These are phyloP conservation scores for Ogataea corticis DNA, from an alignment of 805 yeast species.

Conservation along the genomic window DNA sequence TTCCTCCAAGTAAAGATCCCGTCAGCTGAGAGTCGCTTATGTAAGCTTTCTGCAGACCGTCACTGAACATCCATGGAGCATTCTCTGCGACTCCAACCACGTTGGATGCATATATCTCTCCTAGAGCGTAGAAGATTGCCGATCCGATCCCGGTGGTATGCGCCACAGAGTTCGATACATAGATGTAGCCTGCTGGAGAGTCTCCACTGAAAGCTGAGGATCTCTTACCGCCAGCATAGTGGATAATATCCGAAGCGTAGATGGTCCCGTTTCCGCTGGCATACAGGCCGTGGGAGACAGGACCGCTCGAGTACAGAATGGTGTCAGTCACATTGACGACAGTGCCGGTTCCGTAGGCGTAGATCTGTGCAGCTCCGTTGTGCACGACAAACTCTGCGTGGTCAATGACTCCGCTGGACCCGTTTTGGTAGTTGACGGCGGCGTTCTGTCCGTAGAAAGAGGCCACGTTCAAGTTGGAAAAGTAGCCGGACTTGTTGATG, in stretches of 20 bases:
- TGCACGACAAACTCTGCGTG: slow-evolving; percentile 1
- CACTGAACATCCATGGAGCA: slow-evolving; percentile 7
- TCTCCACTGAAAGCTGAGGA: slow-evolving; percentile 10
- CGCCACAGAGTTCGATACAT: slow-evolving; percentile 5
- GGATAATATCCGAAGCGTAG: slow-evolving; percentile 1
- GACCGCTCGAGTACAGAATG: slow-evolving; percentile 8
- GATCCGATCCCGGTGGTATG: slow-evolving; percentile 9
- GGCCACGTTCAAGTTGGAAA: slow-evolving; percentile 4
- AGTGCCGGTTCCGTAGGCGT: slow-evolving; percentile 6
- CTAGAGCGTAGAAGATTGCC: slow-evolving; percentile 10
- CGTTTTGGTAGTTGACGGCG: slow-evolving; percentile 7
- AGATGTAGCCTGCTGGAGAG: slow-evolving; percentile 7
- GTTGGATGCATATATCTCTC: slow-evolving; percentile 5
- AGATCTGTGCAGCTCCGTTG: slow-evolving; percentile 9
- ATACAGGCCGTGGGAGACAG: slow-evolving; percentile 6
- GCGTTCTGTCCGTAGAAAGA: slow-evolving; percentile 8
- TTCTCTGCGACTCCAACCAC: slow-evolving; percentile 6
- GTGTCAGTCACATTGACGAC: slow-evolving; percentile 7
- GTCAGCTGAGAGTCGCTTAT: slow-evolving; percentile 4
- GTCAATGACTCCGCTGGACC: slow-evolving; percentile 1
- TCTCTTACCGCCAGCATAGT: slow-evolving; percentile 8
- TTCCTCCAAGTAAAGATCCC: slow-evolving; percentile 4
- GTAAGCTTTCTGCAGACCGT: slow-evolving; percentile 1
- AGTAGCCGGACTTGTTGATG: slow-evolving; percentile 2
- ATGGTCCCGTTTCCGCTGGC: slow-evolving; percentile 10